Evolutionary conservation across 495 filamentous ascomycete species (phyloP), one percentile per base, ranked within the genome.

Genomic region (Daldinia grandis): DNA sequence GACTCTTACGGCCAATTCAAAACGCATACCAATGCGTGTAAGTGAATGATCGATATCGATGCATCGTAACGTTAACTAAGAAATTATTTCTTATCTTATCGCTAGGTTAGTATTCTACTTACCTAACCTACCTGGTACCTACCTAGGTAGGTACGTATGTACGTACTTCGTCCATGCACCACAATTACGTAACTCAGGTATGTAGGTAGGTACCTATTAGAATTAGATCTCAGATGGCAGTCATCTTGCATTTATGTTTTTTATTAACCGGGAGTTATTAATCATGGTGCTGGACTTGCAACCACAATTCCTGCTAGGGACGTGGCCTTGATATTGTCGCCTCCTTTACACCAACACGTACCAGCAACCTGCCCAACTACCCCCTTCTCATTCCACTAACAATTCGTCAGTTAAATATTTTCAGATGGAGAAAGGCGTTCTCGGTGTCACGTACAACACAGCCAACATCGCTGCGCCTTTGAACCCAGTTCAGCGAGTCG

Each of bases 401-500:
- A 24, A 9, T 47, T 12, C 9, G 42, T 47, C 9, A 47, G 42
- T 24, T 24, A 21, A 47, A 10, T 42, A 42, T 21, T 47, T 24
- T 21, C 17, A 6, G 4, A 3, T 21, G 1, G 8, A n/a, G 17
- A 47, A 9, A 24, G n/a, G 17, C 3, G 2, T 24, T 47, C 17
- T 21, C 3, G n/a, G 8, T 21, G 21, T 44, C n/a, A 44, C 40
- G 54, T 70, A 64, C 37, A 8, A 70, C 35, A 64, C 61, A 5
- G 55, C 67, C 60, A 14, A 70, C 49, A 31, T 70, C 55, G 3
- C 9, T 56, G n/a, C 61, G 61, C 7, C 57, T 50, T 50, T 70
- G 61, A 3, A 12, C 37, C 28, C 27, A 55, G 25, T 70, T 70
- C 30, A 70, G 30, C 28, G 67, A 70, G 38, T 70, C 67, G 61